A percentile compares a stretch with the other conserved stretches of the same genome.
These are phyloP conservation scores for Botrytis deweyae DNA, from an alignment of 2,329 filamentous ascomycete species.

Conservation along the genomic window DNA sequence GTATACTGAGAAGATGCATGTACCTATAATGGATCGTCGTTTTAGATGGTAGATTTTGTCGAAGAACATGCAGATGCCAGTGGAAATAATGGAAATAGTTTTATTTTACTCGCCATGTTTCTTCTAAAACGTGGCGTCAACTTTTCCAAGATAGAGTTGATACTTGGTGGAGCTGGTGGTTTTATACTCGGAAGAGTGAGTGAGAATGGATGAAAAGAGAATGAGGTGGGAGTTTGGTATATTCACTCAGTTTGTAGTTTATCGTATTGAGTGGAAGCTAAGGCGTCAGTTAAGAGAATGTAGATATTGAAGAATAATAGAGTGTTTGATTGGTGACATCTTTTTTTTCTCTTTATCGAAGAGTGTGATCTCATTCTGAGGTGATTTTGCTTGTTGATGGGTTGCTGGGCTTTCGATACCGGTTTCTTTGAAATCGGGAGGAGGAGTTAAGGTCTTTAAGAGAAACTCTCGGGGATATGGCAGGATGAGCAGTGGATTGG, in stretches of 20 bases:
- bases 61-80: background rate
- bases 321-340: background rate
- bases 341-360: background rate
- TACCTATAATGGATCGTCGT: background rate
- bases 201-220: background rate
- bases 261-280: background rate
- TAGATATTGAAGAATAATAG: background rate
- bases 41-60: accelerated
- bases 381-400: background rate
- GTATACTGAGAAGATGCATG: background rate
- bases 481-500: background rate
- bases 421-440: background rate
- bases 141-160: background rate
- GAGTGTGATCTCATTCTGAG: background rate
- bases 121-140: too few relatives aligned
- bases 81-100: too few relatives aligned
- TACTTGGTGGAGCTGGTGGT: background rate
- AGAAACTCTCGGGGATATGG: too few relatives aligned
- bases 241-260: background rate
- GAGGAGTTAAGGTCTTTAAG: background rate
- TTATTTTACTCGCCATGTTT: too few relatives aligned
- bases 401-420: background rate
- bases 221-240: background rate
- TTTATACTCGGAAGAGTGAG: background rate
- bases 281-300: background rate